Evolutionary conservation across 495 filamentous ascomycete species (phyloP).

Genomic region (Zalerion maritima): DNA sequence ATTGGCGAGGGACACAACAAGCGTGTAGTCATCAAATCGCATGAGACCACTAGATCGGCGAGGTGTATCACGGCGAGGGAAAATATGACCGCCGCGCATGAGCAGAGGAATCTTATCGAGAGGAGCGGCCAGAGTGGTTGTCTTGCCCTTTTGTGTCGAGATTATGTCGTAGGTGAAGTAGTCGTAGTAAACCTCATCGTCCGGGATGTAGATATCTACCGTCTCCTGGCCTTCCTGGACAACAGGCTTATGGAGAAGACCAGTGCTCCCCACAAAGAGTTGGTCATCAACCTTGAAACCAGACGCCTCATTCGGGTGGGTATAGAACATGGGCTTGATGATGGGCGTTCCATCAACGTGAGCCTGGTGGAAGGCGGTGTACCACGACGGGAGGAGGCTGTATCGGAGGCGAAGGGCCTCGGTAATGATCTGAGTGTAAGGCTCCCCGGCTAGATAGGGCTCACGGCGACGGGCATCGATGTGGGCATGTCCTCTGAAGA

Average conservation of each 20-base stretch:
- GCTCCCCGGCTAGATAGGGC: conserved; percentile 76
- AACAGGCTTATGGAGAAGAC: conserved; percentile 79
- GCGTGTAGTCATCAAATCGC: conserved; percentile 87
- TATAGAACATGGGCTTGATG: conserved; percentile 79
- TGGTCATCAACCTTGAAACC: conserved; percentile 86
- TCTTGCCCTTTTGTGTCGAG: conserved; percentile 48
- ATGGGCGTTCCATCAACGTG: conserved; percentile 72
- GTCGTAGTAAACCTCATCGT: conserved; percentile 80
- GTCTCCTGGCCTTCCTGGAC: conserved; percentile 54
- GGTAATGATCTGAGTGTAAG: conserved; percentile 72
- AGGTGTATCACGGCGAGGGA: conserved; percentile 77
- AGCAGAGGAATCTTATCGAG: conserved; percentile 75
- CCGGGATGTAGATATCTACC: conserved; percentile 74
- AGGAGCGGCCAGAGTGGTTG: conserved; percentile 54
- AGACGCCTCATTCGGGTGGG: conserved; percentile 71
- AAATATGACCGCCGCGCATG: conserved; percentile 84
- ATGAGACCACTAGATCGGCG: conserved; percentile 75
- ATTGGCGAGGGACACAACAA: conserved; percentile 63
- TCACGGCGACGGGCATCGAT: conserved; percentile 90
- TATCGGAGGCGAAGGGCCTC: conserved; percentile 81
- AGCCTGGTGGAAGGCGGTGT: conserved; percentile 89
- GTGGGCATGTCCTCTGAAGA: conserved; percentile 96
- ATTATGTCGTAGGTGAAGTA: conserved; percentile 77
- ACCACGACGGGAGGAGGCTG: conserved; percentile 83
- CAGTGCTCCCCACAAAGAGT: conserved; percentile 75